phyloP scores from a whole-genome alignment of 1,284 basidiomycete species.

The Albatrellus sp. region DNA sequence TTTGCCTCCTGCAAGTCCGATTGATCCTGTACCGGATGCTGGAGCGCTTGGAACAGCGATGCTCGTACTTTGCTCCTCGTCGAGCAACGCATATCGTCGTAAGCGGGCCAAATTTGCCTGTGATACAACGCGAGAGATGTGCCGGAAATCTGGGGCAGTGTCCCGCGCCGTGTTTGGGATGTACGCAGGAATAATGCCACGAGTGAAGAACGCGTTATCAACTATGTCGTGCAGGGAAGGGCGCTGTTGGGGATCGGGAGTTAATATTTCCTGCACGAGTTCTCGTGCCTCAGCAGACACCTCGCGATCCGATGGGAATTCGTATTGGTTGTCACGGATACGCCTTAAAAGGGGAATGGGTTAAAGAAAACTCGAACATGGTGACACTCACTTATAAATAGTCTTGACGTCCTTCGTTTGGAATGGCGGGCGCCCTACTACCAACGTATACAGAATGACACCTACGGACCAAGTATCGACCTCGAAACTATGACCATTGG shows the following conservation, averaged over 20 bases:
- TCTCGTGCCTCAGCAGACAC: conserved; percentile 67
- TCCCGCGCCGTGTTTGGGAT: conserved; percentile 77
- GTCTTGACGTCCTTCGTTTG: conserved; percentile 96
- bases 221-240: conserved; percentile 83
- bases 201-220: conserved; percentile 75
- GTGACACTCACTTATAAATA: conserved; percentile 67
- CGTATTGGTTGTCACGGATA: conserved; percentile 90
- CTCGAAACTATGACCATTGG: conserved; percentile 95
- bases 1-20: neutral
- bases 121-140: conserved; percentile 53
- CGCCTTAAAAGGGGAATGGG: conserved; percentile 39
- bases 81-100: conserved; percentile 45
- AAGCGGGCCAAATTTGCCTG: conserved; percentile 59
- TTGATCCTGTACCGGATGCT: conserved; percentile 10
- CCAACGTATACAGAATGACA: conserved; percentile 91
- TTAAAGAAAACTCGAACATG: neutral
- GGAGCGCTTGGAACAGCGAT: conserved; percentile 26
- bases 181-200: conserved; percentile 70
- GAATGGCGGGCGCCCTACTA: conserved; percentile 92
- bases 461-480: conserved; percentile 98
- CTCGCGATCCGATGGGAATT: conserved; percentile 72
- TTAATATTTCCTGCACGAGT: conserved; percentile 80
- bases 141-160: conserved; percentile 59
- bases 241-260: conserved; percentile 67
- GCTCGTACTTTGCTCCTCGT: conserved; percentile 39